A percentile compares a stretch with the other conserved stretches of the same genome.
These are phyloP conservation scores for Leccinellum albellum DNA, from an alignment of 768 basidiomycete genomes.

Conservation along the genomic window DNA sequence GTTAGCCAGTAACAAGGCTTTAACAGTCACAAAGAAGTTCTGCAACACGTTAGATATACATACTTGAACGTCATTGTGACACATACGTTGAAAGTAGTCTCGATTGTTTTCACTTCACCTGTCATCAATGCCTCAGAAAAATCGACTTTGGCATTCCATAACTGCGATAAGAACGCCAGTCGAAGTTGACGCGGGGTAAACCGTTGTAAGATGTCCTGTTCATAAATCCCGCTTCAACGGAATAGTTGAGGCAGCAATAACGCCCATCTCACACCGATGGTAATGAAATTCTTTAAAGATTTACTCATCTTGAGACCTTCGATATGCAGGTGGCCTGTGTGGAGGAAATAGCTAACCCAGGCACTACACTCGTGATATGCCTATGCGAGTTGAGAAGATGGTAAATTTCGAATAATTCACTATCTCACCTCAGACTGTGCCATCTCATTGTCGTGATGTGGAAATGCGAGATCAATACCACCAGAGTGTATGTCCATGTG, in stretches of 20 bases:
- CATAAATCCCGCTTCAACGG: constrained; percentile 3
- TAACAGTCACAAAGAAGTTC: constrained; percentile 93
- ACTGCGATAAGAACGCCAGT: constrained; percentile 83
- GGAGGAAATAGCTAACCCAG: constrained; percentile 99
- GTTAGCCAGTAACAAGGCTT: constrained; percentile 64
- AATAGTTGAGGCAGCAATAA: neutral
- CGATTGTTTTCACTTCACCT: constrained; percentile 82
- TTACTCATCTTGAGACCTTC: constrained; percentile 99
- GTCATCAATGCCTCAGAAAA: constrained; percentile 90
- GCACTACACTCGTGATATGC: constrained; percentile 88
- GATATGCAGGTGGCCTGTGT: constrained; percentile 97
- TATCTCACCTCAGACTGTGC: constrained; percentile 85
- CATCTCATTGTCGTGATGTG: constrained; percentile 98
- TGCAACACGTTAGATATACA: constrained; percentile 29
- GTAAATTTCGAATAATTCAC: constrained; percentile 2
- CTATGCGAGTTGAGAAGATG: constrained; percentile 38
- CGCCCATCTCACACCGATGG: constrained; percentile 70
- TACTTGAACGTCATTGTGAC: neutral
- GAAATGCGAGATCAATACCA: constrained; percentile 96
- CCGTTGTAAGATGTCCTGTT: constrained; percentile 78
- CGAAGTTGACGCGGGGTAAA: constrained; percentile 87
- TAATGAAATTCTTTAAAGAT: constrained; percentile 98
- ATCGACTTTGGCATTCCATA: constrained; percentile 92
- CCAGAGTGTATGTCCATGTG: constrained; percentile 98
- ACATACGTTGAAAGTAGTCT: constrained; percentile 80